A percentile compares a stretch with the other conserved stretches of the same genome.
Conservation (phyloP, 2,329 filamentous ascomycete species). For the Annulohypoxylon truncatum region DNA sequence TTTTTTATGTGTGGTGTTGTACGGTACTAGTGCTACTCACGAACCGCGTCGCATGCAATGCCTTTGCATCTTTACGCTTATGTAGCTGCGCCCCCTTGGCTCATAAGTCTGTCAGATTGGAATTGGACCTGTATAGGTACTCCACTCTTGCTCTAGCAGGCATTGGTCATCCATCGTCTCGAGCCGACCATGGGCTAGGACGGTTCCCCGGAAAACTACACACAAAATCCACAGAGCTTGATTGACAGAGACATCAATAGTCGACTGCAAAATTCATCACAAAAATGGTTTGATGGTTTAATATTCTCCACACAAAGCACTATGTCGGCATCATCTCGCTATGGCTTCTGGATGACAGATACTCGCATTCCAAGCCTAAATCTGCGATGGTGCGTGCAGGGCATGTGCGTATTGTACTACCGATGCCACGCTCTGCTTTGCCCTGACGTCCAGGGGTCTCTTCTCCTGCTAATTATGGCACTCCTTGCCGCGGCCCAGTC, state of each 20-base stretch:
- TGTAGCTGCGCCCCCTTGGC: slow-evolving; percentile 40
- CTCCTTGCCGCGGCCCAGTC: slow-evolving; percentile 38
- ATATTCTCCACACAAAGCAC: background rate
- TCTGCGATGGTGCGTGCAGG: slow-evolving; percentile 13
- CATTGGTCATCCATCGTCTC: slow-evolving; percentile 10
- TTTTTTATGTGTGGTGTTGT: slow-evolving; percentile 13
- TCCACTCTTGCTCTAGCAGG: slow-evolving; percentile 11
- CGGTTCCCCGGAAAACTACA: slow-evolving; percentile 26
- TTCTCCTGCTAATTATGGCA: slow-evolving; percentile 38
- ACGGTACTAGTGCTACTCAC: slow-evolving; percentile 16
- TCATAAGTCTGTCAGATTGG: slow-evolving; percentile 34
- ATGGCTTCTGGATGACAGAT: background rate
- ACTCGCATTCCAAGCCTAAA: background rate
- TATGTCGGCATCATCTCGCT: background rate
- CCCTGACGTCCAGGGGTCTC: slow-evolving; percentile 26
- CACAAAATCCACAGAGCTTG: background rate
- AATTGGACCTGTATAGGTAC: slow-evolving; percentile 22
- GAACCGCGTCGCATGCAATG: slow-evolving; percentile 15
- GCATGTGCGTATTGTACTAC: slow-evolving; percentile 29
- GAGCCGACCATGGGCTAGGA: slow-evolving; percentile 7
- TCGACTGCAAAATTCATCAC: background rate
- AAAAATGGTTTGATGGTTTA: background rate
- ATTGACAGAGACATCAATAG: slow-evolving; percentile 8
- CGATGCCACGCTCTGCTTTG: slow-evolving; percentile 17
- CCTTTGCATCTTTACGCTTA: slow-evolving; percentile 24